Evolutionary conservation across 2,329 filamentous ascomycete genomes (phyloP), one percentile per base, ranked within the genome.

Genomic region (Ophiosphaerella narmari): DNA sequence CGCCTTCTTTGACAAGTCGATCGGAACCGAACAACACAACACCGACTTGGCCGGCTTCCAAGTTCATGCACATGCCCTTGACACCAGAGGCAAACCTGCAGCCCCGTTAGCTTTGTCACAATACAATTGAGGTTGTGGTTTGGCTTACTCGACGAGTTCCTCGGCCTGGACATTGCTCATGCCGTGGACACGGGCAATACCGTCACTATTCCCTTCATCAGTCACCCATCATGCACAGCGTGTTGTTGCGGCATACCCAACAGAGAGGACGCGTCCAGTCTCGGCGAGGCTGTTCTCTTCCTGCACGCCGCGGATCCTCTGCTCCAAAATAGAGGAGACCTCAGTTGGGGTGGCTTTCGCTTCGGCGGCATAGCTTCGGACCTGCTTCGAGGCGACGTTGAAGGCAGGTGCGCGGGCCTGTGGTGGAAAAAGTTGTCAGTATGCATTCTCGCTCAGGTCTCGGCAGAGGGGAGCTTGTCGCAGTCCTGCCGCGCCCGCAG

Each of bases 21-120:
- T 99, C 94, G 76, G 94, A 97, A 88, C 94, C 94, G 86, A 99
- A 99, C 76, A 99, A 86, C 86, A 99, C 94, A 75, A 99, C 92
- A 96, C 94, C 94, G 83, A 99, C 94, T 82, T 97, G 94, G 79
- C 94, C 94, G 80, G 94, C 94, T 84, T 99, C 94, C 82, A 99
- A 88, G 90, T 99, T 99, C 93, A 99, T 97, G 90, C 93, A 97
- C 94, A 99, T 99, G 80, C 94, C 94, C 88, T 97, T 97, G 81
- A 97, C 94, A 80, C 94, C 94, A 66, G 94, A 99, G 74, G 94
- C 91, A 84, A 99, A 99, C 85, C 92, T 97, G 66, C 50, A 39
- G 46, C 55, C 53, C 54, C 51, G 61, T 73, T 62, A 72, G 69
- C 61, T 48, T 51, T 53, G 48, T 52, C 43, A 50, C 46, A 43